Base-by-base conservation (phyloP, 371 early-diverging fungal genomes). In the Apophysomyces ossiformis region DNA sequence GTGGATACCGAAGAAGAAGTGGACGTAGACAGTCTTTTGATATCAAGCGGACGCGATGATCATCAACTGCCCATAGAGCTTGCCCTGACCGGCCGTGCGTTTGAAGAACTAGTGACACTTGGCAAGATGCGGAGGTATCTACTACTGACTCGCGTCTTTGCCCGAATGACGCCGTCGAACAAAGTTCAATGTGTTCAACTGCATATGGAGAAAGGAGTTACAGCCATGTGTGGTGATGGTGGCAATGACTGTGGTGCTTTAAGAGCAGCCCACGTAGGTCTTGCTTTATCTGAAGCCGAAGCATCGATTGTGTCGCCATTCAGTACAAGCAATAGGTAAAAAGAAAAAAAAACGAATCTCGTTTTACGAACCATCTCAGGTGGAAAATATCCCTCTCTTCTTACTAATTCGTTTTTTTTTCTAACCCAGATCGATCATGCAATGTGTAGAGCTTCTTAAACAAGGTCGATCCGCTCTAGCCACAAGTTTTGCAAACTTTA, bases 201-300 rank as follows among this genome's bases (percentile, higher is more conserved):
- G 43, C 92, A 91, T 70, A 92, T 92, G 91, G 84, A 85, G 66
- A 83, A 84, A 35, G 87, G 84, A 44, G 83, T 93, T 13, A 92
- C 92, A 18, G 94, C 89, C 46, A 94, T 95, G 93, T 93, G 93
- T 75, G 98, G 98, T 65, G 98, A 98, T 76, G 98, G 97, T 62
- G 96, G 92, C 21, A 98, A 98, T 77, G 98, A 98, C 77, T 92
- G 93, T 68, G 97, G 95, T 54, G 98, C 98, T 13, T 78, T 98
- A 54, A 89, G 92, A 47, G 92, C 91, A 56, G 92, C 96, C 11
- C 95, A 95, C 70, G 95, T 93, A 13, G 97, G 98, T 50, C 66
- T 98, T 9, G 93, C 96, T 44, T 80, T 98, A 32, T 90, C 93
- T 3, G 88, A 85, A 58, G 77, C 89, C n/a, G 89, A 89, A 66